A percentile compares a stretch with the other conserved stretches of the same genome.
These are phyloP conservation scores for Tillandsia fasciculata DNA, from an alignment of 176 grass and related monocot genomes.

Conservation along the genomic window DNA sequence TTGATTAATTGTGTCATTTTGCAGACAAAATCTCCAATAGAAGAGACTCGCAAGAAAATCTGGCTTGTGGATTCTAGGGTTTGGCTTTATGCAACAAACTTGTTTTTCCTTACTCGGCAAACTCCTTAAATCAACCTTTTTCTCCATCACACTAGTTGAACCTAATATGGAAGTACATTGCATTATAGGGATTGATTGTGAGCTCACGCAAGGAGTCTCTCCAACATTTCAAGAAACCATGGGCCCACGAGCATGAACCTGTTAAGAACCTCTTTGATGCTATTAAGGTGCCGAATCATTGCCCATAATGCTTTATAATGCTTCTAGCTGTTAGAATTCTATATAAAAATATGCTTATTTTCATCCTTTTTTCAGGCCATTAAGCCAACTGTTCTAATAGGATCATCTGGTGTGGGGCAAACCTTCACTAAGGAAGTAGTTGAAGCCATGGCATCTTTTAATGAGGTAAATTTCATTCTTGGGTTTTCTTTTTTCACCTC, in stretches of 20 bases:
- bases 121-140: neutral
- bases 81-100: neutral
- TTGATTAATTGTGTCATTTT: neutral
- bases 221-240: conserved; percentile 98
- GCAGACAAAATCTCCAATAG: conserved; percentile 66
- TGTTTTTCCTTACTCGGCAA: neutral
- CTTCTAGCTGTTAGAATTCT: neutral
- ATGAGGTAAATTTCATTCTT: conserved; percentile 42
- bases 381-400: conserved; percentile 83
- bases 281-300: conserved; percentile 42
- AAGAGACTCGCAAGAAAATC: conserved; percentile 80
- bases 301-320: neutral
- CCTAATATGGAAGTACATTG: conserved; percentile 17
- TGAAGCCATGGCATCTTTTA: conserved; percentile 74
- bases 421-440: conserved; percentile 92
- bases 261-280: conserved; percentile 61
- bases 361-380: conserved; percentile 34
- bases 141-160: neutral
- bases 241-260: conserved; percentile 82
- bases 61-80: conserved; percentile 99
- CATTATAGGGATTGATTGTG: conserved; percentile 67
- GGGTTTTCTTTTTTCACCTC: neutral
- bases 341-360: too few relatives aligned
- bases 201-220: conserved; percentile 68
- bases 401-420: conserved; percentile 88